Conservation (phyloP, 805 yeast species). For the Diddensiella caesifluorescens region DNA sequence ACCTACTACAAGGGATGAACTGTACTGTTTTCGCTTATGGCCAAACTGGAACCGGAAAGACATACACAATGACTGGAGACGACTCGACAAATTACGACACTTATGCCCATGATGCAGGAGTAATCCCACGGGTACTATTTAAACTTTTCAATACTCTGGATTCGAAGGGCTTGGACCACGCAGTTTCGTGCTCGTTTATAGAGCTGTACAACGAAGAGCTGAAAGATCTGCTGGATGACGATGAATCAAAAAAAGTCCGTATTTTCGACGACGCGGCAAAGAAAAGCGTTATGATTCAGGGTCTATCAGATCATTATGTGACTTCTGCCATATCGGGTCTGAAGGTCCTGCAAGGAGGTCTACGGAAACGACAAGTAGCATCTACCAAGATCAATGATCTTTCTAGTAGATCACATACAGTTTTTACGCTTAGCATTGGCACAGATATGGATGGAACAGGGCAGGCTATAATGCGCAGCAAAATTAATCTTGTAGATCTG, state of each 20-base stretch:
- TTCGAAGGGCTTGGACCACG: constrained; percentile 41
- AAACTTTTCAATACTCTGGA: constrained; percentile 49
- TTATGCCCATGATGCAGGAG: constrained; percentile 45
- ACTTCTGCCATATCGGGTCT: constrained; percentile 49
- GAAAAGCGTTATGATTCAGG: constrained; percentile 46
- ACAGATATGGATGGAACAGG: constrained; percentile 46
- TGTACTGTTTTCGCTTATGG: constrained; percentile 86
- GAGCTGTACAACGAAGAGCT: constrained; percentile 87
- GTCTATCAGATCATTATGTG: constrained; percentile 51
- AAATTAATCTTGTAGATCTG: constrained; percentile 80
- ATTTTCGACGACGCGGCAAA: constrained; percentile 47
- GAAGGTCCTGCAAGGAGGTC: constrained; percentile 49
- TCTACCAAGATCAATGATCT: constrained; percentile 71
- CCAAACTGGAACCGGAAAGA: constrained; percentile 88
- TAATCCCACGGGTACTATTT: constrained; percentile 55
- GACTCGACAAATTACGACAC: constrained; percentile 43
- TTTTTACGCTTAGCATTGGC: constrained; percentile 60
- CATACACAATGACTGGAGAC: constrained; percentile 69
- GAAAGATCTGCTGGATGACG: constrained; percentile 53
- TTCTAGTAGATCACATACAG: constrained; percentile 76
- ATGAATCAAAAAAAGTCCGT: constrained; percentile 42
- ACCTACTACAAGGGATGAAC: constrained; percentile 69
- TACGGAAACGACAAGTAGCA: constrained; percentile 63
- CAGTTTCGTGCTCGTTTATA: constrained; percentile 73
- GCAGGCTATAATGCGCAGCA: constrained; percentile 42